Evolutionary conservation across 192 early-diverging fungal species (phyloP).

Genomic region (Pilobolus umbonatus): DNA sequence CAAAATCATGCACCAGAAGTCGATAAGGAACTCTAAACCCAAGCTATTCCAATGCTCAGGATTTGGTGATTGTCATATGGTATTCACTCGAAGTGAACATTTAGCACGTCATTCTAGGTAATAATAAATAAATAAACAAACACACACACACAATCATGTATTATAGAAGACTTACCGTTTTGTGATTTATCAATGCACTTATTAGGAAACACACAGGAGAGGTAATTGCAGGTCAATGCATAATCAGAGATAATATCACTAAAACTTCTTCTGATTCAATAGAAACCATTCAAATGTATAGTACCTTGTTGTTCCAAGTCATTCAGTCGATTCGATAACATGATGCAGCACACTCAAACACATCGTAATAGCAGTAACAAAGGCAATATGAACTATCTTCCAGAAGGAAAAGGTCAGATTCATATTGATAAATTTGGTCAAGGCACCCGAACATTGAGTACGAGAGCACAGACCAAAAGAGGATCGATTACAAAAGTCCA

Average conservation of each 20-base stretch:
- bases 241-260: not conserved
- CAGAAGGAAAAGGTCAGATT: too few relatives aligned
- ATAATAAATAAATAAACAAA: not conserved
- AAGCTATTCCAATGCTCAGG: slow-evolving; percentile 49
- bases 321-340: slow-evolving; percentile 77
- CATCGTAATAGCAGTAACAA: slow-evolving; percentile 32
- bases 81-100: slow-evolving; percentile 52
- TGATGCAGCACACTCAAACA: slow-evolving; percentile 78
- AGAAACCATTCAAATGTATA: slow-evolving; percentile 73
- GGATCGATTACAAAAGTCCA: not conserved
- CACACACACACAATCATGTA: not conserved
- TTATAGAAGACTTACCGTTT: too few relatives aligned
- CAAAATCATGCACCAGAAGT: not conserved
- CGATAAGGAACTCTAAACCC: not conserved
- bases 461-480: not conserved
- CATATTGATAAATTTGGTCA: not conserved
- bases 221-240: slow-evolving; percentile 12
- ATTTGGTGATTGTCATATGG: slow-evolving; percentile 51
- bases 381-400: too few relatives aligned
- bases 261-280: not conserved
- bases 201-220: slow-evolving; percentile 37
- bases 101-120: slow-evolving; percentile 44
- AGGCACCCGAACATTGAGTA: not conserved
- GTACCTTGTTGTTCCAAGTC: slow-evolving; percentile 57
- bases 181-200: too few relatives aligned